These are phyloP conservation scores for Clarireedia hainanense DNA, from an alignment of 2,329 filamentous ascomycete species.

Conservation along the genomic window DNA sequence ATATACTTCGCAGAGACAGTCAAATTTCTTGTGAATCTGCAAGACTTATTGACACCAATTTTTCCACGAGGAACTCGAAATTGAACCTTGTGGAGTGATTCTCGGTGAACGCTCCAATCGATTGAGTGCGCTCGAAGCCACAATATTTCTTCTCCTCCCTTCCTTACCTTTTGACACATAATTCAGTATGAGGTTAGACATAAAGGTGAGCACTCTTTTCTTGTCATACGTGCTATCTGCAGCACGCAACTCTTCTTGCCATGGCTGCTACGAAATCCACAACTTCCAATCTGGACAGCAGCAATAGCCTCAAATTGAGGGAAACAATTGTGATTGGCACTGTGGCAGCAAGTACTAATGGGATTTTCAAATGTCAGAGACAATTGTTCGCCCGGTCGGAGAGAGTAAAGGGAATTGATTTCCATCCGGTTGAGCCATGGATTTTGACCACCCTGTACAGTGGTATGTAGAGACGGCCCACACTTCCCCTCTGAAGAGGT, in stretches of 20 bases:
- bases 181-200: slow-evolving; percentile 48
- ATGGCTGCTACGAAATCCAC: background rate
- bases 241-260: background rate
- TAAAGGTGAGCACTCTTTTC: slow-evolving; percentile 40
- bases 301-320: slow-evolving; percentile 18
- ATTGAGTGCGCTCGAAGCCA: slow-evolving; percentile 16
- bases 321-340: slow-evolving; percentile 16
- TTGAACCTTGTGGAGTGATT: background rate
- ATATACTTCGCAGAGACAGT: background rate
- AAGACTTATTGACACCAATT: background rate
- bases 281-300: slow-evolving; percentile 2
- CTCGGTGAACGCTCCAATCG: slow-evolving; percentile 8
- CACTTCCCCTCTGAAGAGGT: slow-evolving; percentile 1
- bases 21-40: background rate
- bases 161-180: slow-evolving; percentile 14
- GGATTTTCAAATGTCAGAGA: slow-evolving; percentile 46
- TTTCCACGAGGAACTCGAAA: background rate
- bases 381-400: slow-evolving; percentile 84
- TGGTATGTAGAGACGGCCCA: slow-evolving; percentile 47
- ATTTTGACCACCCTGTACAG: slow-evolving; percentile 94
- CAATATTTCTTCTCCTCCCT: slow-evolving; percentile 13
- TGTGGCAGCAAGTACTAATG: slow-evolving; percentile 28
- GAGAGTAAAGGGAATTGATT: slow-evolving; percentile 95
- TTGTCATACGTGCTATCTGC: background rate
- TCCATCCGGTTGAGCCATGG: slow-evolving; percentile 95